A percentile compares a stretch with the other conserved stretches of the same genome.
Conservation (phyloP, 2,329 filamentous ascomycete species). For the Cladosporium austrohemisphaericum region DNA sequence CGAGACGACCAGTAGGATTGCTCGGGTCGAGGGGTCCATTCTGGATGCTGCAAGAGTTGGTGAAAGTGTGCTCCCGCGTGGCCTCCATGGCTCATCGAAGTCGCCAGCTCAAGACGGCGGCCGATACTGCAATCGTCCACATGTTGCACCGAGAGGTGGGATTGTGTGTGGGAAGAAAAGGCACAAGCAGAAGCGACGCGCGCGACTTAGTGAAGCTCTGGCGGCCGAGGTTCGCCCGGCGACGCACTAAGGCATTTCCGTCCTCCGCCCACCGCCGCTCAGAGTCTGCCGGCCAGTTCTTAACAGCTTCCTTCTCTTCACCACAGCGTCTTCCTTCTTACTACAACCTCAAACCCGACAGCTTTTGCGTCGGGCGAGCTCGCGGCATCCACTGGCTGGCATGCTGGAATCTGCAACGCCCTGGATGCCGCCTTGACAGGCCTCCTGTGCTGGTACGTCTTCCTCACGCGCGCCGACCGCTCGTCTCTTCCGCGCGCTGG, state of each 20-base stretch:
- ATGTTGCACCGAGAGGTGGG: constrained; percentile 21
- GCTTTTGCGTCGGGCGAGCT: constrained; percentile 1
- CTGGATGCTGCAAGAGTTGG: not conserved
- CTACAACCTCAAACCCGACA: constrained; percentile 7
- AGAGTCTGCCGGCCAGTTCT: constrained; percentile 11
- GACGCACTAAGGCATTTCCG: too few species aligned
- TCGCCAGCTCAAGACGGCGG: constrained; percentile 26
- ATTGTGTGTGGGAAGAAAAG: constrained; percentile 4
- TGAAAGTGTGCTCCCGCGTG: constrained; percentile 9
- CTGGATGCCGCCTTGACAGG: constrained; percentile 3
- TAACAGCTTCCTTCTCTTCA: constrained; percentile 13
- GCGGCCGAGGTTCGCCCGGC: too few species aligned
- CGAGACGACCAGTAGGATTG: constrained; percentile 16
- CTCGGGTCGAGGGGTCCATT: constrained; percentile 14
- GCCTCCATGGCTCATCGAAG: constrained; percentile 27
- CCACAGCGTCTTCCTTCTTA: constrained; percentile 1
- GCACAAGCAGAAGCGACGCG: constrained; percentile 13
- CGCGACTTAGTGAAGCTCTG: too few species aligned
- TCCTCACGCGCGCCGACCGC: constrained; percentile 3
- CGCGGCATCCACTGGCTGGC: constrained; percentile 8
- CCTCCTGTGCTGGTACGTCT: constrained; percentile 7
- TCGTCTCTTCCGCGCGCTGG: constrained; percentile 4
- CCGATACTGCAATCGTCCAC: constrained; percentile 27
- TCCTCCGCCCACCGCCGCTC: constrained; percentile 13
- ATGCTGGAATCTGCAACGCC: constrained; percentile 11